Percentiles rank a stretch among this genome's conserved stretches.
Conservation (phyloP, 345 rosid species). For the Pelargonium nanum region DNA sequence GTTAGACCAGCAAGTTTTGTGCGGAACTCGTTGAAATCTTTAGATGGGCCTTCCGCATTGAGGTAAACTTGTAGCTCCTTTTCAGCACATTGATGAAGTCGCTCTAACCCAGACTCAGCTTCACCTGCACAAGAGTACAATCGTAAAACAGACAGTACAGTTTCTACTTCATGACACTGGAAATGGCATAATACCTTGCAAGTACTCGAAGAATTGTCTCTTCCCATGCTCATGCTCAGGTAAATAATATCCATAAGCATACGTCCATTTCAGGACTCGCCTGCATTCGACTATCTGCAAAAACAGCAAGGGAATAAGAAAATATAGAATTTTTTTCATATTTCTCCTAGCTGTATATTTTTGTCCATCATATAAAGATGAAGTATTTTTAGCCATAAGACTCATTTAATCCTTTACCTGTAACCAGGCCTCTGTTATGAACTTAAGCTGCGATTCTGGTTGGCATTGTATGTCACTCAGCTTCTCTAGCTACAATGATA, state of each 20-base stretch:
- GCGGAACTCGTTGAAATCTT: conserved; percentile 80
- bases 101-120: conserved; percentile 91
- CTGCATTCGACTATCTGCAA: conserved; percentile 92
- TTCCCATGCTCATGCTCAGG: conserved; percentile 77
- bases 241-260: conserved; percentile 91
- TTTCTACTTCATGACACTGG: not conserved
- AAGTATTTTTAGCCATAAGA: not conserved
- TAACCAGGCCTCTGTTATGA: conserved; percentile 93
- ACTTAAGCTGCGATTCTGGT: conserved; percentile 91
- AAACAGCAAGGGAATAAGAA: not conserved
- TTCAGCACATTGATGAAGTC: conserved; percentile 97
- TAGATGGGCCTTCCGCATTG: conserved; percentile 38
- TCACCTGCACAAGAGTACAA: conserved; percentile 41
- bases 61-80: conserved; percentile 67
- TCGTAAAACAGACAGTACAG: not conserved
- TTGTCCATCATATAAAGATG: not conserved
- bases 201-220: conserved; percentile 86
- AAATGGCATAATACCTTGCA: conserved; percentile 68
- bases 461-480: conserved; percentile 77
- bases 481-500: conserved; percentile 59
- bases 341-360: no score
- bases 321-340: no score
- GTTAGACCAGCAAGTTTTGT: conserved; percentile 85
- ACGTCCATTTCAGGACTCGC: conserved; percentile 96
- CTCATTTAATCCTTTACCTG: conserved; percentile 41